These are phyloP conservation scores for Orbilia brochopaga DNA, from an alignment of 2,329 filamentous ascomycete species.

Conservation along the genomic window DNA sequence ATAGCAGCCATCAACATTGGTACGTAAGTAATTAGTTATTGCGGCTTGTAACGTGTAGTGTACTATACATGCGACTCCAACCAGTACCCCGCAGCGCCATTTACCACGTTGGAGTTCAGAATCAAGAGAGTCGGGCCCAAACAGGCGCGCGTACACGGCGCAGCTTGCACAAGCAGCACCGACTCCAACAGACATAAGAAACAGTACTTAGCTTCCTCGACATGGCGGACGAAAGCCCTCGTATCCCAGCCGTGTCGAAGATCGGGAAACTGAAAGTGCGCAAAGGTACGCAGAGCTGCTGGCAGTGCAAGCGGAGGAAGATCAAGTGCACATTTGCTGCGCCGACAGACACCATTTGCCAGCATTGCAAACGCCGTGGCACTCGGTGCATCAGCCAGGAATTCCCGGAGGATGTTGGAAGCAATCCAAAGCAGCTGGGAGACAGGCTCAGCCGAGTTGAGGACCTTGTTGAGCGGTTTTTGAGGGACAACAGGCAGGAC, in stretches of 20 bases:
- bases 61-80: no score
- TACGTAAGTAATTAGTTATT: no score
- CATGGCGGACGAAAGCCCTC: no score
- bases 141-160: no score
- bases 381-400: constrained; percentile 63
- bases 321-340: constrained; percentile 62
- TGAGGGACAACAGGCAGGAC: constrained; percentile 57
- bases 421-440: constrained; percentile 57
- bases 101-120: no score
- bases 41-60: no score
- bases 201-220: no score
- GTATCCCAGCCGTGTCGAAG: constrained; percentile 21
- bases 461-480: constrained; percentile 61
- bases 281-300: constrained; percentile 67
- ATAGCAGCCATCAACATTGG: no score
- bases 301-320: constrained; percentile 67
- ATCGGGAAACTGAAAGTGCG: constrained; percentile 61
- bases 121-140: no score
- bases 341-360: constrained; percentile 59
- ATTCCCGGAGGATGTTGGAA: constrained; percentile 57
- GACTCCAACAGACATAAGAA: no score
- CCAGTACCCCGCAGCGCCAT: no score
- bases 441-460: constrained; percentile 62
- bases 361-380: constrained; percentile 61
- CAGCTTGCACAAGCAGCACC: no score